Evolutionary conservation across 2,329 filamentous ascomycete species (phyloP), one percentile per base, ranked within the genome.

Genomic region (Aspergillus chevalieri): DNA sequence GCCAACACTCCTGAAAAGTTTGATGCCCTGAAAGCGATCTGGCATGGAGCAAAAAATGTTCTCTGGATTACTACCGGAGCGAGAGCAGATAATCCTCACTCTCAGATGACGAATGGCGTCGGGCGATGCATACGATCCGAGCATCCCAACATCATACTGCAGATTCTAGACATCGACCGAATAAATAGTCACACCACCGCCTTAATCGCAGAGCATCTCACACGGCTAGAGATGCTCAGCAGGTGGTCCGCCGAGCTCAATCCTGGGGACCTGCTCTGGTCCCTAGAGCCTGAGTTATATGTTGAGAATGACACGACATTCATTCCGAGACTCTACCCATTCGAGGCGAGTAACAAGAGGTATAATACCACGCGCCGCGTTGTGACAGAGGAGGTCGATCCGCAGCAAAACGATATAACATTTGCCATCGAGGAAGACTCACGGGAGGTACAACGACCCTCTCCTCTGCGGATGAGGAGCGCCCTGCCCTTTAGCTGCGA

Each of bases 51-150:
- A 47, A 52, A 57, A 10, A 51, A 49, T 55, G 43, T 64, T 12
- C 36, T 65, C 9, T 63, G 61, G 59, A 43, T 64, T 2, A 60
- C 56, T 6, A 42, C 52, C 12, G 61, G 59, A 4, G 55, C 59
- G 2, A 54, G 56, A 26, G 56, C 51, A 0, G 52, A 56, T 3
- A 57, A 59, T 6, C 60, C 61, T 10, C 54, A 50, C 17, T 24
- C 17, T 6, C 9, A 22, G 7, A 24, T 22, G 17, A 43, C 22
- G 9, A 22, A 9, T 24, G 41, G 41, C 10, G 12, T 43, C 15
- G 17, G 19, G 9, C 41, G 41, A 22, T 9, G 8, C 3, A 5
- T 43, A 1, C 19, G 9, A 43, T 9, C 41, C 10, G 41, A 43
- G 22, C 9, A 43, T 4, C 41, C 22, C 9, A 12, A 43, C 6